Base-by-base conservation (phyloP, 1,284 basidiomycete species). In the Naganishia sp. region DNA sequence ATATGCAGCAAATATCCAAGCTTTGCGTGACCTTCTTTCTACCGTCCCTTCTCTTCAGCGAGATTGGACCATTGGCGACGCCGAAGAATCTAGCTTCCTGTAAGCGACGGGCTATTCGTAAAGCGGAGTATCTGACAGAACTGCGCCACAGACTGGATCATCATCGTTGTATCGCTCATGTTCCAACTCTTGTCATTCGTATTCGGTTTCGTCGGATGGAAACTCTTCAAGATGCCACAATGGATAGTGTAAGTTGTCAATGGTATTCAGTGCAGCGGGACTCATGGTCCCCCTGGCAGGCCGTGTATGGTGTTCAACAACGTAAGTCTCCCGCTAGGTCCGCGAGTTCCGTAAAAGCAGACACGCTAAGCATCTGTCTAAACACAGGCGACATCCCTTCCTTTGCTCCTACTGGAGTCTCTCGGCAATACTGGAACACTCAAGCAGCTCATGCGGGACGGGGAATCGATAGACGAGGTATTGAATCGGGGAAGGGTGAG, bases 281-380 rank as follows among this genome's bases (percentile, higher is more conserved):
- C 42, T 13, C 7, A 44, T 21, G 36, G 15, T 50, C 64, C 57
- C 48, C 52, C 42, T 63, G 55, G 55, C n/a, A 74, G 71, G 23
- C 75, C 75, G 11, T 72, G 73, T 53, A 74, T 77, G 70, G 70
- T 78, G 11, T 78, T 78, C 73, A 75, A 76, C 71, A 78, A 78
- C 64, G 77, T 75, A 31, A 16, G 59, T 42, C 2, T 18, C 25
- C n/a, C 23, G 13, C n/a, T 15, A 13, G 16, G n/a, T 42, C 5
- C 9, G 25, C 2, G 10, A 11, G 11, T 25, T 11, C 2, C 16
- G 28, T 28, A 13, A 31, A 16, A 53, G 25, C 16, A 9, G 25
- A 53, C 11, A 33, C 13, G 25, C 31, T 36, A 16, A 31, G 6
- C 13, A 50, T 25, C 49, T 7, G 31, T 55, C 10, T 3, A 13